phyloP scores from a whole-genome alignment of 257 asterid genomes.

The Coffea eugenioides region DNA sequence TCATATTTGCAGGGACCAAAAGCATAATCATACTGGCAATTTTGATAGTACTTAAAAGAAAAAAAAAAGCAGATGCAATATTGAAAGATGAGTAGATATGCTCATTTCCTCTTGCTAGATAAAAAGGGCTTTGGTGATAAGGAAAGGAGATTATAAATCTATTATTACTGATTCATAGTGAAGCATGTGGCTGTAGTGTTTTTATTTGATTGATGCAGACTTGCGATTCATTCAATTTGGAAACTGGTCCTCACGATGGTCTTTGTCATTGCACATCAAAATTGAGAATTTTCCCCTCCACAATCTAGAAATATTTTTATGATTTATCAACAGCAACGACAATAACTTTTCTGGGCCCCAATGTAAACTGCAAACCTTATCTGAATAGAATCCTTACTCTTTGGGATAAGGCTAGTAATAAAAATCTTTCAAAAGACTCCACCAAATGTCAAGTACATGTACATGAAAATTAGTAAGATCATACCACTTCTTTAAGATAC shows the following conservation, averaged over 20 bases:
- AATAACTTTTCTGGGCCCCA: slow-evolving; percentile 6
- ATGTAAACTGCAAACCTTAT: slow-evolving; percentile 10
- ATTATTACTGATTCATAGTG: neutral
- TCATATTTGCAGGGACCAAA: neutral
- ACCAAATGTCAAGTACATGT: neutral
- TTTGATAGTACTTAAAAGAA: too few relatives aligned
- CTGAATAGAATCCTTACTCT: slow-evolving; percentile 20
- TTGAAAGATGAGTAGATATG: neutral
- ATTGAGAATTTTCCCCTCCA: neutral
- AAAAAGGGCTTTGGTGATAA: too few relatives aligned
- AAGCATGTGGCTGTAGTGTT: neutral
- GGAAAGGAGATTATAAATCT: neutral
- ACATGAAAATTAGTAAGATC: too few relatives aligned
- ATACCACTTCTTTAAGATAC: too few relatives aligned
- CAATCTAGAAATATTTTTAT: neutral
- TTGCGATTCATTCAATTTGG: neutral
- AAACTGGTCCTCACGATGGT: slow-evolving; percentile 1
- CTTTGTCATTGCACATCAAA: slow-evolving; percentile 8
- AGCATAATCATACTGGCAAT: neutral
- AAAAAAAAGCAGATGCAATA: neutral
- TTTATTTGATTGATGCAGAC: neutral
- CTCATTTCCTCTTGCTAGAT: too few relatives aligned
- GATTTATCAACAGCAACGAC: neutral
- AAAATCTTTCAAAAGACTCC: neutral
- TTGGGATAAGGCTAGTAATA: neutral